Conservation (phyloP, 306 rosid genomes). For the Citrullus amarus region DNA sequence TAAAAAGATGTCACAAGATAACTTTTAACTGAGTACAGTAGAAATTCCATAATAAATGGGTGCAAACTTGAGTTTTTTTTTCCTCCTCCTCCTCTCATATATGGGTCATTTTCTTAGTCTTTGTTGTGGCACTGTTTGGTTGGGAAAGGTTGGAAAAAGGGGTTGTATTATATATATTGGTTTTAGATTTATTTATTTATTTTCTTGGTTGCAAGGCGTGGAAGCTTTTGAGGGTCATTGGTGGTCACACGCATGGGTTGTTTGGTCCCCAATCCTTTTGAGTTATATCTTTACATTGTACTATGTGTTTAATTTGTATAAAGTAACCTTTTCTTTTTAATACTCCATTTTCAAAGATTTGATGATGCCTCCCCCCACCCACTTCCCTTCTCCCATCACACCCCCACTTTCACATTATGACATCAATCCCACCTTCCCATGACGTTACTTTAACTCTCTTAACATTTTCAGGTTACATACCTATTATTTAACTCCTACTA, state of each 20-base stretch:
- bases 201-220: neutral
- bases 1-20: too few species aligned
- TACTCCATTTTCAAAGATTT: constrained; percentile 58
- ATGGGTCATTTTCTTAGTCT: neutral
- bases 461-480: too few species aligned
- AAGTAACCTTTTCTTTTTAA: neutral
- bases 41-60: too few species aligned
- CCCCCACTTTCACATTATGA: constrained; percentile 34
- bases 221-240: constrained; percentile 27
- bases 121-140: neutral
- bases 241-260: constrained; percentile 75
- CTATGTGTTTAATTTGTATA: neutral
- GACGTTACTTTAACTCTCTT: constrained; percentile 25
- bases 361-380: constrained; percentile 71
- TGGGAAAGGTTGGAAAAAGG: neutral
- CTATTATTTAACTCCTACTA: too few species aligned
- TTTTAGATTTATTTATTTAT: neutral
- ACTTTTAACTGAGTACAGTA: too few species aligned
- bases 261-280: constrained; percentile 43
- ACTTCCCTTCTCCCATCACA: constrained; percentile 28
- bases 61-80: too few species aligned
- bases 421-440: constrained; percentile 79
- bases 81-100: too few species aligned
- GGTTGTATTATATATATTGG: neutral
- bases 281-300: constrained; percentile 8